Percentiles rank a stretch among this genome's conserved stretches.
phyloP scores from a whole-genome alignment of 2,329 filamentous ascomycete species.

The Apiospora hydei region DNA sequence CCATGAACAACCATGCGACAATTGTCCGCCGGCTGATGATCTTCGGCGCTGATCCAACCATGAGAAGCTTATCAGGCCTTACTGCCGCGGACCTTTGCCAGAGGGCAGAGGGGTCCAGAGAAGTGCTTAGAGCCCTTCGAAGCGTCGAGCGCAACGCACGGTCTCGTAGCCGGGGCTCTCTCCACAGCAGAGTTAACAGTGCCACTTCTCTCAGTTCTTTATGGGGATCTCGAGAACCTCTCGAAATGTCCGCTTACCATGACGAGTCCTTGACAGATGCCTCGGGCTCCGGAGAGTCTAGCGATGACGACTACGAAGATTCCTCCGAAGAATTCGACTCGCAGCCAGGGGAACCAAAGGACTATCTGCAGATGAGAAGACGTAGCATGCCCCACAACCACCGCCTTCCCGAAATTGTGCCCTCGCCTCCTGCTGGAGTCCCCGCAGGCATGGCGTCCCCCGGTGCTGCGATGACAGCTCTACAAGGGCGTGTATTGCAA shows the following conservation, averaged over 20 bases:
- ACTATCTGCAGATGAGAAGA: constrained; percentile 48
- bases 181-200: constrained; percentile 70
- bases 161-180: constrained; percentile 69
- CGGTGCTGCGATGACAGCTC: constrained; percentile 69
- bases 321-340: constrained; percentile 41
- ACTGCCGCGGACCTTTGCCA: constrained; percentile 74
- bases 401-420: constrained; percentile 35
- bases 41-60: constrained; percentile 74
- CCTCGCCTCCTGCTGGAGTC: constrained; percentile 38
- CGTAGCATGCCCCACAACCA: constrained; percentile 37
- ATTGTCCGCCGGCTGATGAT: constrained; percentile 79
- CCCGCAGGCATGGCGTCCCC: constrained; percentile 58
- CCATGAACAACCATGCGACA: constrained; percentile 76
- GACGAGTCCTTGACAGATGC: constrained; percentile 52
- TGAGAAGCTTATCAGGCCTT: constrained; percentile 74
- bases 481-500: constrained; percentile 79
- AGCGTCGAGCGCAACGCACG: constrained; percentile 68
- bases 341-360: constrained; percentile 46
- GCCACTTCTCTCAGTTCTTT: constrained; percentile 71
- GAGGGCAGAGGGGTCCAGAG: constrained; percentile 54
- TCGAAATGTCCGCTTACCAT: constrained; percentile 43
- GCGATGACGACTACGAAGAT: constrained; percentile 45
- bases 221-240: constrained; percentile 70
- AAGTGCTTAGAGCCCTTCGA: constrained; percentile 69
- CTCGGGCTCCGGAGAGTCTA: constrained; percentile 48